Evolutionary conservation across 139 green algal species (phyloP), one percentile per base, ranked within the genome.

Genomic region (Micromonas commoda): DNA sequence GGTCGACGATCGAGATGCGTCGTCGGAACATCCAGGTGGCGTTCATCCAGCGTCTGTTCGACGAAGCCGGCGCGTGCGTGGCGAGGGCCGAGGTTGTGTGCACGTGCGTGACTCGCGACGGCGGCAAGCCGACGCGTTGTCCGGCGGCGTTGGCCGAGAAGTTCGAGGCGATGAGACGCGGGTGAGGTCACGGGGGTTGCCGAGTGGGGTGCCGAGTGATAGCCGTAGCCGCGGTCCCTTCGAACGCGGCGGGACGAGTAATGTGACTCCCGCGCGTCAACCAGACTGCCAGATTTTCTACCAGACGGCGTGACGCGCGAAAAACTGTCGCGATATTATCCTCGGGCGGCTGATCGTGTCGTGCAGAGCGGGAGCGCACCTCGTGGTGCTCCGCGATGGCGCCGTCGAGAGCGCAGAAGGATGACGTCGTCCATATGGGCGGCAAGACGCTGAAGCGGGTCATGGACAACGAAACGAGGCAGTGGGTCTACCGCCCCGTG

Each of bases 401-500:
- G 52, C 52, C 19, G 20, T 20, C 52, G 19, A 20, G 45, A 16
- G 45, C 9, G 9, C 45, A 16, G 45, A 16, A 9, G 45, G 45
- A 70, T 39, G 2, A 70, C 28, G 24, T 32, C 63, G 63, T 70
- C 63, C 1, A 23, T 26, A 70, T 70, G 20, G 20, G 21, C 63
- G 63, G 63, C 20, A 24, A 70, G 63, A 32, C 2, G 6, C 63
- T 70, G 1, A 32, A 39, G 2, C 63, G 63, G n/a, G 63, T 70
- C 63, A 28, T 6, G 1, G 63, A 70, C 6, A 26, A 28, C 20
- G 31, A 70, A 1, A 70, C 63, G 28, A 34, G 24, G 28, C 28
- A 70, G 31, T 70, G 28, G 28, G 63, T 70, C 0, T 75, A 63
- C 37, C 68, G 68, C 31, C 68, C 68, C 3, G 0, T 75, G 21